A percentile compares a stretch with the other conserved stretches of the same genome.
Conservation (phyloP, 176 grass and related monocot genomes). For the Oryza rufipogon region DNA sequence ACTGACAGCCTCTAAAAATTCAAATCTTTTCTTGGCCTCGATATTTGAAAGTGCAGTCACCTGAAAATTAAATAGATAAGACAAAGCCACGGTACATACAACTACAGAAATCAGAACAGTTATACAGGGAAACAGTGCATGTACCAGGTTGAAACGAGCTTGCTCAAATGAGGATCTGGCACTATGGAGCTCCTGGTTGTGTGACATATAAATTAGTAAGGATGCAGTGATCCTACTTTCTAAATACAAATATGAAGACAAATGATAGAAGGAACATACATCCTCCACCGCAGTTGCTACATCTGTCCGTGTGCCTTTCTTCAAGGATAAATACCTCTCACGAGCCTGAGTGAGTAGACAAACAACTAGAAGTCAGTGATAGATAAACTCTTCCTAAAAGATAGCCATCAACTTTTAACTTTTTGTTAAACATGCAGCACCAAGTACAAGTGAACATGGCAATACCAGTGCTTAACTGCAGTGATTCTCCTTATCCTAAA, state of each 20-base stretch:
- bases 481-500: slow-evolving; percentile 1
- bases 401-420: background rate
- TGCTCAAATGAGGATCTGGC: slow-evolving; percentile 99
- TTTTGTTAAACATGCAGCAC: background rate
- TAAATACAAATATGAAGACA: slow-evolving; percentile 17
- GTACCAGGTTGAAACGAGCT: slow-evolving; percentile 93
- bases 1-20: slow-evolving; percentile 99
- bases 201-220: slow-evolving; percentile 36
- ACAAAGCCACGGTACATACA: slow-evolving; percentile 25
- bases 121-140: slow-evolving; percentile 9
- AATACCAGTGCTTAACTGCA: background rate
- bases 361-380: slow-evolving; percentile 19
- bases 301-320: slow-evolving; percentile 88
- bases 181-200: slow-evolving; percentile 82
- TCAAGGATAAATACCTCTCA: slow-evolving; percentile 92
- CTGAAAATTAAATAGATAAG: slow-evolving; percentile 47
- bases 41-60: slow-evolving; percentile 97
- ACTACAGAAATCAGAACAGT: slow-evolving; percentile 10
- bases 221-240: slow-evolving; percentile 30
- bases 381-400: slow-evolving; percentile 27
- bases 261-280: slow-evolving; percentile 54
- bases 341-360: slow-evolving; percentile 62
- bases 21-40: slow-evolving; percentile 97
- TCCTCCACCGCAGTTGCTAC: slow-evolving; percentile 87
- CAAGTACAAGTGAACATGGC: slow-evolving; percentile 17